phyloP scores from a whole-genome alignment of 1,284 basidiomycete genomes.

The Termitomyces sp. region DNA sequence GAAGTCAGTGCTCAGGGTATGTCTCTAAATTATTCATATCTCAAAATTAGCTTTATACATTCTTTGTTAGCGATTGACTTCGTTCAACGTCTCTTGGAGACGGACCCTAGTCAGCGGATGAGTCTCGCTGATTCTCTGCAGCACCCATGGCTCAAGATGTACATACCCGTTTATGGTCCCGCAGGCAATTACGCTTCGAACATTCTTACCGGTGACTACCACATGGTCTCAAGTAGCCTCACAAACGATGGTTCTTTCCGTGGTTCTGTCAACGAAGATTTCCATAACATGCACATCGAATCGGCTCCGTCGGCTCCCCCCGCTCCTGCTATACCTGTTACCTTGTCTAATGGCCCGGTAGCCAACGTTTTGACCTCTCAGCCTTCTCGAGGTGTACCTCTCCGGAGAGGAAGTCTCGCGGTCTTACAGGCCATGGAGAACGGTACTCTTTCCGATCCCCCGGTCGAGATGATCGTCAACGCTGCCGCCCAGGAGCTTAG shows the following conservation, averaged over 20 bases:
- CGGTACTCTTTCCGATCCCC: constrained; percentile 32
- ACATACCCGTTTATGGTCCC: constrained; percentile 24
- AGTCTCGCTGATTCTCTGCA: constrained; percentile 26
- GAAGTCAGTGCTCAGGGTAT: constrained; percentile 28
- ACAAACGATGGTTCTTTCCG: constrained; percentile 18
- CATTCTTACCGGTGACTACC: constrained; percentile 22
- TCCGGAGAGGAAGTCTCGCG: constrained; percentile 46
- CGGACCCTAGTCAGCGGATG: constrained; percentile 29
- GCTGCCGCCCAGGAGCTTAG: constrained; percentile 21
- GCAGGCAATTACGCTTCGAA: constrained; percentile 9
- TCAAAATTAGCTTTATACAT: background rate
- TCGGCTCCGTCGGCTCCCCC: constrained; percentile 10
- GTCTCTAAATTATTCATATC: background rate
- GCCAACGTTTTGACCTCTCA: constrained; percentile 16
- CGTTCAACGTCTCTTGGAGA: constrained; percentile 30
- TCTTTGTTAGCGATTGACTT: constrained; percentile 29
- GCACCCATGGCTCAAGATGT: constrained; percentile 37
- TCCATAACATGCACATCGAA: constrained; percentile 28
- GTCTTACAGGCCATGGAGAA: constrained; percentile 35
- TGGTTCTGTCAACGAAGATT: constrained; percentile 28
- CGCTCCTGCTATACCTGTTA: constrained; percentile 19
- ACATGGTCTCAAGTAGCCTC: constrained; percentile 23
- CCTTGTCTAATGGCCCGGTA: constrained; percentile 15
- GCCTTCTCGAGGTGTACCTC: constrained; percentile 26
- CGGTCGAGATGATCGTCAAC: constrained; percentile 38